Percentiles rank a stretch among this genome's conserved stretches.
Conservation (phyloP, 805 yeast species). For the Pichia sporocuriosa region DNA sequence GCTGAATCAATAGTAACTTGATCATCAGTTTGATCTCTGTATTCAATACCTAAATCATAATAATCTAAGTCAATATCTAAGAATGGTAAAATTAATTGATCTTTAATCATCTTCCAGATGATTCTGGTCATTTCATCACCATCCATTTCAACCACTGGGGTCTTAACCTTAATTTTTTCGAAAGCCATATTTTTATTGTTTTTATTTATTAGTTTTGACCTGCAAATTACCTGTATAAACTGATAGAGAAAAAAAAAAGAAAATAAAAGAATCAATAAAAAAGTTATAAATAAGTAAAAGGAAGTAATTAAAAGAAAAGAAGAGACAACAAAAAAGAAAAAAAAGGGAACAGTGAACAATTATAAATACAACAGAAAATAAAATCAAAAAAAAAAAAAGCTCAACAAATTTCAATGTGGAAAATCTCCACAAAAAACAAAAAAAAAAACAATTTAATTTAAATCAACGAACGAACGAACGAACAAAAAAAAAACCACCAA, state of each 20-base stretch:
- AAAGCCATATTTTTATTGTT: too few relatives aligned
- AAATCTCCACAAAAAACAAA: too few relatives aligned
- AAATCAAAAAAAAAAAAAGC: too few relatives aligned
- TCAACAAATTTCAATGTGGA: too few relatives aligned
- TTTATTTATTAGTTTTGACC: neutral
- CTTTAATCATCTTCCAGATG: slow-evolving; percentile 89
- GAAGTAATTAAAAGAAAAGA: too few relatives aligned
- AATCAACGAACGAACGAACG: too few relatives aligned
- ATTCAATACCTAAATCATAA: slow-evolving; percentile 82
- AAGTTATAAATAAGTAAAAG: neutral
- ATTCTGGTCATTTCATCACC: slow-evolving; percentile 98
- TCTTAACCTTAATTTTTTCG: slow-evolving; percentile 66
- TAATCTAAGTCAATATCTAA: slow-evolving; percentile 83
- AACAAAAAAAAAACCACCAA: too few relatives aligned
- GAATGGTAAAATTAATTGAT: slow-evolving; percentile 77
- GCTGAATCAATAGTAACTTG: slow-evolving; percentile 87
- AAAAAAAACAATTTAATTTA: too few relatives aligned
- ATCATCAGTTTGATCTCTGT: slow-evolving; percentile 85
- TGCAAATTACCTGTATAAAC: neutral
- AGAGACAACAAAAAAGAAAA: too few relatives aligned
- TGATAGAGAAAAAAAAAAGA: neutral
- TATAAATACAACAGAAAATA: too few relatives aligned
- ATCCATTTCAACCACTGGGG: slow-evolving; percentile 93
- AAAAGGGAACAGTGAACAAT: too few relatives aligned
- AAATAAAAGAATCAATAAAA: too few relatives aligned